Evolutionary conservation across 1,139 yeast species (phyloP), one percentile per base, ranked within the genome.

Genomic region (Geotrichum histeridarum): DNA sequence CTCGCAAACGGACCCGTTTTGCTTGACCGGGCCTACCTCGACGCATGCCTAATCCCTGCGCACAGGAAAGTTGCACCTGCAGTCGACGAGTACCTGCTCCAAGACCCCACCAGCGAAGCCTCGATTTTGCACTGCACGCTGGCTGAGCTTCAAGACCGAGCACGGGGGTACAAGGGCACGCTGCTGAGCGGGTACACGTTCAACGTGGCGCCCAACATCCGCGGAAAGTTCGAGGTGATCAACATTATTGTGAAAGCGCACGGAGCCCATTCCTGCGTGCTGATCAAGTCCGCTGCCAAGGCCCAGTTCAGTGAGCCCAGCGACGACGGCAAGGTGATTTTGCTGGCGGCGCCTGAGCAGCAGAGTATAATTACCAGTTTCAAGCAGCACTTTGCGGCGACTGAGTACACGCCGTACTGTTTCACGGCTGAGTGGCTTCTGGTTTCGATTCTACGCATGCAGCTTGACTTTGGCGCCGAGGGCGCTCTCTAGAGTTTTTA

Each of bases 181-280:
- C 35, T 54, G 30, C 38, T 54, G 12, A 35, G 22, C 2, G 57
- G 57, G 14, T 49, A 37, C 17, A 41, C 45, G 32, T 54, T 54
- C 35, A 54, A 54, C 37, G 15, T 54, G 11, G 46, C 51, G 2
- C 54, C 54, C 9, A 81, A 80, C 53, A 73, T 86, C 35, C 80
- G 82, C 14, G 95, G 95, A 31, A 91, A 94, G 0, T 69, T 75
- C 2, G 79, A 78, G 0, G 78, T 82, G 1, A 78, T 88, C 18
- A 74, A 83, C 1, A 74, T 80, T 42, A 84, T 90, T 32, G 73
- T 89, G 22, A 72, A 70, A 45, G 79, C 83, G 1, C 95, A 89
- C 66, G 95, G 95, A 27, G 72, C 50, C 6, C 31, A 49, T 17
- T 46, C 57, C 8, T 41, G 53, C 27, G 38, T 53, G 2, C 37